These are phyloP conservation scores for Magnolia kwangsiensis DNA, from an alignment of 164 flowering plant species.

Conservation along the genomic window DNA sequence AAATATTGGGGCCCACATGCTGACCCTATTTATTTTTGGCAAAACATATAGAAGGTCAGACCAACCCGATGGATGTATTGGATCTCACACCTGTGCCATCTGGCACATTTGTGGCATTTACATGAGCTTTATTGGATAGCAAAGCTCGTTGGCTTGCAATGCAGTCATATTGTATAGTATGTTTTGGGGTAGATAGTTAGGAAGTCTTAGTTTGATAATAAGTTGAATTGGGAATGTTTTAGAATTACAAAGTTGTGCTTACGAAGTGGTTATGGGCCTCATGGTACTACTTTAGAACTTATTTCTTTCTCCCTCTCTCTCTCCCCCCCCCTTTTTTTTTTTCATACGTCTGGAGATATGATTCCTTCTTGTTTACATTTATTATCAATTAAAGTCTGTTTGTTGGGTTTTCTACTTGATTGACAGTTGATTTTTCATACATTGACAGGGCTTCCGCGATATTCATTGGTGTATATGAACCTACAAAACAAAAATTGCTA, in stretches of 20 bases:
- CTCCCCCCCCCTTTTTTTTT: neutral
- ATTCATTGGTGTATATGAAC: slow-evolving; percentile 95
- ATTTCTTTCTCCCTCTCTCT: neutral
- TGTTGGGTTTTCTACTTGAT: neutral
- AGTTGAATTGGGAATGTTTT: neutral
- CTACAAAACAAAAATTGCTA: slow-evolving; percentile 74
- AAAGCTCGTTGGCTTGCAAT: neutral
- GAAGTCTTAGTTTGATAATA: neutral
- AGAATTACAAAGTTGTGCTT: neutral
- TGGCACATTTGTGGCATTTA: no score
- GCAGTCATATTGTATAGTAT: neutral
- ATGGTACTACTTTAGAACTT: neutral
- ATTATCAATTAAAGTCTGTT: neutral
- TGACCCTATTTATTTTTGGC: no score
- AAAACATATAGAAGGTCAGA: no score
- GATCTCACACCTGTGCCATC: no score
- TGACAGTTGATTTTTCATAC: slow-evolving; percentile 12
- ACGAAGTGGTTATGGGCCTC: neutral
- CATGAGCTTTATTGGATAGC: no score
- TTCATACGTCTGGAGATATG: neutral
- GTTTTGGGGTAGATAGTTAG: neutral
- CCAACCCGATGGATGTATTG: no score
- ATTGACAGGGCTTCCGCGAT: slow-evolving; percentile 82
- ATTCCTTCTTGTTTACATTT: neutral
- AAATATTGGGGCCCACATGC: no score